Evolutionary conservation across 768 basidiomycete genomes (phyloP).

Genomic region (Lactarius hatsudake): DNA sequence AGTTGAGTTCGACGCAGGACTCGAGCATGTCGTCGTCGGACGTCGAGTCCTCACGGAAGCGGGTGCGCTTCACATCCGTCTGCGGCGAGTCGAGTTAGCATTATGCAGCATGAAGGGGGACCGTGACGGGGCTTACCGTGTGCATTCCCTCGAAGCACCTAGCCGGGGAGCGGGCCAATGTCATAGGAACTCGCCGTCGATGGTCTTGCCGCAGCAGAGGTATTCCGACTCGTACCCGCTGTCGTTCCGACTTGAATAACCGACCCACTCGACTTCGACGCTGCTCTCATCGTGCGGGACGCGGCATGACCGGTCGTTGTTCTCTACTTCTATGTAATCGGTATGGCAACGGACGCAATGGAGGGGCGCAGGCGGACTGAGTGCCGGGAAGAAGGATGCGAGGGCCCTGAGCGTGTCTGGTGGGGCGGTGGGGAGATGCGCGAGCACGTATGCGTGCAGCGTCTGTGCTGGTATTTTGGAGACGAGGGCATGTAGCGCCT

Average conservation of each 20-base stretch:
- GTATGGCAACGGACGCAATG: too few relatives aligned
- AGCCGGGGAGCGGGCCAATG: constrained; percentile 65
- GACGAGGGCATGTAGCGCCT: constrained; percentile 51
- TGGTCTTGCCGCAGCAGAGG: constrained; percentile 67
- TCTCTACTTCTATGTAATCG: too few relatives aligned
- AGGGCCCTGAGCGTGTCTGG: constrained; percentile 46
- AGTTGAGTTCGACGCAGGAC: constrained; percentile 56
- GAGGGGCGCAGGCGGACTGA: constrained; percentile 48
- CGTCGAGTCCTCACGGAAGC: constrained; percentile 76
- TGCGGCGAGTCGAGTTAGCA: constrained; percentile 31
- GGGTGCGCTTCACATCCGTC: constrained; percentile 72
- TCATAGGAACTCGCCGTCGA: constrained; percentile 68
- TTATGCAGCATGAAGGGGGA: not conserved
- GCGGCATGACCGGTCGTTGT: constrained; percentile 39
- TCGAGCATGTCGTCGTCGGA: constrained; percentile 62
- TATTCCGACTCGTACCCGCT: constrained; percentile 43
- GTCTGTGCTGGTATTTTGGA: constrained; percentile 62
- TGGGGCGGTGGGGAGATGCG: constrained; percentile 43
- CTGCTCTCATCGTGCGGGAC: constrained; percentile 81
- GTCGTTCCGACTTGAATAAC: constrained; percentile 33
- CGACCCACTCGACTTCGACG: constrained; percentile 64
- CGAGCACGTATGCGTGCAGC: constrained; percentile 58
- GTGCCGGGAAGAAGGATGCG: constrained; percentile 55
- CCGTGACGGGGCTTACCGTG: constrained; percentile 47
- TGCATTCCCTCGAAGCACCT: constrained; percentile 85